These are phyloP conservation scores for Candida vaughaniae DNA, from an alignment of 805 yeast species.

Conservation along the genomic window DNA sequence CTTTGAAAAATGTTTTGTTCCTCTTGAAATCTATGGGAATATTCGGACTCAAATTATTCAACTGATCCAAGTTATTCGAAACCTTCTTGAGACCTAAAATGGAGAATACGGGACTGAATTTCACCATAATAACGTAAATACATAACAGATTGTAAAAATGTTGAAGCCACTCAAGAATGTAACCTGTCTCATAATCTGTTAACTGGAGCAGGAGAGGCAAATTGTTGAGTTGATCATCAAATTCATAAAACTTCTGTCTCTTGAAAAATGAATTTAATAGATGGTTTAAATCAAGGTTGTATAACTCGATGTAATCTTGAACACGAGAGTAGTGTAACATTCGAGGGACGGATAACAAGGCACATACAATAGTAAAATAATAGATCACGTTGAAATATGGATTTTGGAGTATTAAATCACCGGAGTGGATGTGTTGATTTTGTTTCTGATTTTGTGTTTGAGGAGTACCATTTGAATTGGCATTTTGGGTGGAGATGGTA, in stretches of 20 bases:
- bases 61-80: conserved; percentile 15
- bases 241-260: neutral
- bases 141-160: conserved; percentile 12
- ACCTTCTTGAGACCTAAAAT: conserved; percentile 12
- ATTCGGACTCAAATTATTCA: conserved; percentile 12
- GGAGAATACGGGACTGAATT: conserved; percentile 13
- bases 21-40: conserved; percentile 15
- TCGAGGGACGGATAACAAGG: neutral
- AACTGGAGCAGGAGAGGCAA: no score
- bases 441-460: neutral
- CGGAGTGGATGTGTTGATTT: no score
- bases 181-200: neutral
- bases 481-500: neutral
- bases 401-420: neutral
- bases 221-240: neutral
- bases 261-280: neutral
- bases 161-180: neutral
- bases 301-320: neutral
- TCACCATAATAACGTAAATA: conserved; percentile 12
- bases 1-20: conserved; percentile 6
- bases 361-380: neutral
- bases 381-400: neutral
- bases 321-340: neutral
- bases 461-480: neutral
- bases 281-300: neutral